A percentile compares a stretch with the other conserved stretches of the same genome.
phyloP scores from a whole-genome alignment of 441 rosid species.

The Aleurites moluccanus region DNA sequence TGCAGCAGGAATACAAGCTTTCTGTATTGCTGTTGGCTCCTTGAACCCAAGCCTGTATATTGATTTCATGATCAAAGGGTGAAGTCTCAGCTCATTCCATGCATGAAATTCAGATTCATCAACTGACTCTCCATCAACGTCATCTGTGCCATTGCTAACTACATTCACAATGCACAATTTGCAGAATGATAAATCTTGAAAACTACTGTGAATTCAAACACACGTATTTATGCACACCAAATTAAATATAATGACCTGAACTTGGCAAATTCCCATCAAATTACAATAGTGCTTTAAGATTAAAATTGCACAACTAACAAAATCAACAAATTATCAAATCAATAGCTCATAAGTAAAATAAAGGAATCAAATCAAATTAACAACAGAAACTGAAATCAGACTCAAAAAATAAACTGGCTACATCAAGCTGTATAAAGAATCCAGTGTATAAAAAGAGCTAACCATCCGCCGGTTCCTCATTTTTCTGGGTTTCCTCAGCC shows the following conservation, averaged over 20 bases:
- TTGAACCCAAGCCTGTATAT: constrained; percentile 72
- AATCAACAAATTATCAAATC: neutral
- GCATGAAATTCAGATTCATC: constrained; percentile 63
- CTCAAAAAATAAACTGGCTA: neutral
- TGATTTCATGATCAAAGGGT: constrained; percentile 75
- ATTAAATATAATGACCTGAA: neutral
- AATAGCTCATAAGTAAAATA: neutral
- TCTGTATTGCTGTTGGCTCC: constrained; percentile 91
- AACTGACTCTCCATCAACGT: constrained; percentile 44
- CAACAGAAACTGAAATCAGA: too few species aligned
- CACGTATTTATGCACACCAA: neutral
- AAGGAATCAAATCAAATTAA: constrained; percentile 4
- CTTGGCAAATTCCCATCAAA: constrained; percentile 10
- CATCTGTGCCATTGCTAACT: constrained; percentile 39
- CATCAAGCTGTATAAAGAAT: neutral
- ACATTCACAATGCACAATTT: constrained; percentile 20
- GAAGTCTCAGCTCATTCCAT: constrained; percentile 87
- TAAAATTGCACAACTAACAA: neutral
- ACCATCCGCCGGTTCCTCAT: constrained; percentile 50
- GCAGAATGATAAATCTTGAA: neutral
- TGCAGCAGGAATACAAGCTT: constrained; percentile 84
- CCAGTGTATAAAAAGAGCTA: constrained; percentile 29
- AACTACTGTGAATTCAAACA: neutral
- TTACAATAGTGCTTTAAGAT: neutral
- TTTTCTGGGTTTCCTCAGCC: constrained; percentile 32